A percentile compares a stretch with the other conserved stretches of the same genome.
These are phyloP conservation scores for Boletus huronensis DNA, from an alignment of 768 basidiomycete genomes.

Conservation along the genomic window DNA sequence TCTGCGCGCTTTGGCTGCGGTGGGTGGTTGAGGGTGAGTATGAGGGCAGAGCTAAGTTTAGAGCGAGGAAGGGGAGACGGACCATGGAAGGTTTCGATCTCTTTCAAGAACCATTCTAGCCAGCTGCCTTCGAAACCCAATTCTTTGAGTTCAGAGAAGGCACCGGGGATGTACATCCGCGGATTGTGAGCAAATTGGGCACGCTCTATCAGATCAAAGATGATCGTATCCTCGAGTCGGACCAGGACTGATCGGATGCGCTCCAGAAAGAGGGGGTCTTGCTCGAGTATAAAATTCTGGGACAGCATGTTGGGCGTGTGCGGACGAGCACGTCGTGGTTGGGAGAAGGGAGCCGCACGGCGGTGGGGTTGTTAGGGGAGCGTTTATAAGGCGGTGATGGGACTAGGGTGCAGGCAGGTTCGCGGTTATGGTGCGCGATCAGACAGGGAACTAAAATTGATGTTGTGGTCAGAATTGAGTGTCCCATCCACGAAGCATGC, in stretches of 20 bases:
- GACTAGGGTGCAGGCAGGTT: background rate
- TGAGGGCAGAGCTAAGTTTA: background rate
- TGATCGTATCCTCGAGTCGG: slow-evolving; percentile 97
- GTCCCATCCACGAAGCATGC: background rate
- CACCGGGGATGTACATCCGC: slow-evolving; percentile 77
- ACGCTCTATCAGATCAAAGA: slow-evolving; percentile 94
- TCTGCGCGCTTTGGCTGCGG: slow-evolving; percentile 84
- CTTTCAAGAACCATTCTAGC: slow-evolving; percentile 97
- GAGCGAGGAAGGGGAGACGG: slow-evolving; percentile 27
- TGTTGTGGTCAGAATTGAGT: background rate
- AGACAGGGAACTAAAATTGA: background rate
- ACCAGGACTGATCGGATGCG: slow-evolving; percentile 82
- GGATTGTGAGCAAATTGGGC: slow-evolving; percentile 96
- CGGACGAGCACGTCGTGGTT: slow-evolving; percentile 13
- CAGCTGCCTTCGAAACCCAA: slow-evolving; percentile 81
- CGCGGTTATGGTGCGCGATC: background rate
- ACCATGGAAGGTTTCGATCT: slow-evolving; percentile 96
- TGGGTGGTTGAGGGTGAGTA: background rate
- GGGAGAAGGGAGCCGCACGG: background rate
- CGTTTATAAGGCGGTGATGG: slow-evolving; percentile 14
- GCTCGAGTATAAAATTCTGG: slow-evolving; percentile 63
- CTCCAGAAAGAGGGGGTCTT: slow-evolving; percentile 83
- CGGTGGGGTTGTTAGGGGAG: background rate
- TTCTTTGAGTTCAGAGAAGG: slow-evolving; percentile 72
- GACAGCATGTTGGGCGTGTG: slow-evolving; percentile 42